Evolutionary conservation across 2,329 filamentous ascomycete genomes (phyloP).

Genomic region (Calycina herbarum): DNA sequence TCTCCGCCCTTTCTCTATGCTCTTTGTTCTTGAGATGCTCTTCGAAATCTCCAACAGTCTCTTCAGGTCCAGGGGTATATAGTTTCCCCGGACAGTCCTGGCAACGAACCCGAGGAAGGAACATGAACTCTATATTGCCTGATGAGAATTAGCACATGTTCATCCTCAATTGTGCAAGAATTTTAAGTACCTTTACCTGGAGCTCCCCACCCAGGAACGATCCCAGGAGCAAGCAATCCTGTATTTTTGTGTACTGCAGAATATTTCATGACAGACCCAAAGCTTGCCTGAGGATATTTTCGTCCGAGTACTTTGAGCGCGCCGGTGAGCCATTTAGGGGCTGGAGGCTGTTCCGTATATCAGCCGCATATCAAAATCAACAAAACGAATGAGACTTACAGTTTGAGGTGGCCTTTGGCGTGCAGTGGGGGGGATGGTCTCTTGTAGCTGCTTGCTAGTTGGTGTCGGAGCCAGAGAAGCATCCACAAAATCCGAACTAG

Average conservation of each 20-base stretch:
- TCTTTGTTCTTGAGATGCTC: slow-evolving; percentile 83
- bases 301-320: slow-evolving; percentile 71
- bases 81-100: slow-evolving; percentile 90
- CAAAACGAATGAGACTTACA: not conserved
- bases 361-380: not conserved
- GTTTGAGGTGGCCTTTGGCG: not conserved
- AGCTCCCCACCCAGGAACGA: not conserved
- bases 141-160: slow-evolving; percentile 56
- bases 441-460: not conserved
- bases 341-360: slow-evolving; percentile 61
- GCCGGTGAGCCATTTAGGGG: slow-evolving; percentile 77
- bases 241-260: slow-evolving; percentile 63
- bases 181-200: not conserved
- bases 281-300: slow-evolving; percentile 74
- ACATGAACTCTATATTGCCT: slow-evolving; percentile 72
- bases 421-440: not conserved
- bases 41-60: slow-evolving; percentile 86
- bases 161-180: slow-evolving; percentile 52
- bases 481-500: not conserved
- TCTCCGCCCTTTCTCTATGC: slow-evolving; percentile 71
- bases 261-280: slow-evolving; percentile 90
- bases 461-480: not conserved
- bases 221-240: not conserved
- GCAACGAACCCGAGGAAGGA: slow-evolving; percentile 85
- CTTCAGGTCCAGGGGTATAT: slow-evolving; percentile 85